Base-by-base conservation (phyloP, 129 eudicot species). In the Lactuca saligna region DNA sequence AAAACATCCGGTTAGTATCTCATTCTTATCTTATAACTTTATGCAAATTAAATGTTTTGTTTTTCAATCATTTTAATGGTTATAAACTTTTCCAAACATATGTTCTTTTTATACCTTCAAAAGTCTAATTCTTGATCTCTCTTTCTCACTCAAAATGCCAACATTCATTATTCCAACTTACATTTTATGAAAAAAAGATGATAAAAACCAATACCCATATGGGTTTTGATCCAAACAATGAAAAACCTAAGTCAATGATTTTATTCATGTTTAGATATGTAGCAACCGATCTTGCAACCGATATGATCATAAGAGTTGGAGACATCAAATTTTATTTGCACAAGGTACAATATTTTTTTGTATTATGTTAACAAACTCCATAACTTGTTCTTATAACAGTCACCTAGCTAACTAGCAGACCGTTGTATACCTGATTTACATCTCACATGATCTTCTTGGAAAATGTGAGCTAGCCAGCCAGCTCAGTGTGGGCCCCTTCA, bases 271-370 rank as follows among this genome's bases (percentile, higher is more conserved):
- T 66, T 80, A 91, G 97, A 84, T 85, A 81, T 73, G 95, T 87
- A 11, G 91, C 86, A 29, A 85, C 89, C 29, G 97, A 87, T 69
- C 71, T 91, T 67, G 86, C 91, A 49, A 83, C 86, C 44, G 97
- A 91, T 61, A 67, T 85, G 68, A 80, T 87, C 53, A 68, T 91
- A 42, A 81, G 65, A 51, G 86, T 91, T 46, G 89, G 88, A 63
- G 92, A 91, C 54, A 72, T 87, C 57, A 91, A 88, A 73, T 91
- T 87, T 77, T 85, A 83, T 75, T 81, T 91, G 37, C 97, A 91
- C 78, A 91, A 91, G 97, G 97, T 91, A 75, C 50, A 17, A 50
- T 46, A 51, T 17, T 54, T 58, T 54, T 58, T 15, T 62, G 17
- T n/a, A 63, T 17, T 59, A n/a, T 54, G 17, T 34, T 57, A 17